Evolutionary conservation across 129 eudicot genomes (phyloP), one percentile per base, ranked within the genome.

Genomic region (Chrysanthemum seticuspe): DNA sequence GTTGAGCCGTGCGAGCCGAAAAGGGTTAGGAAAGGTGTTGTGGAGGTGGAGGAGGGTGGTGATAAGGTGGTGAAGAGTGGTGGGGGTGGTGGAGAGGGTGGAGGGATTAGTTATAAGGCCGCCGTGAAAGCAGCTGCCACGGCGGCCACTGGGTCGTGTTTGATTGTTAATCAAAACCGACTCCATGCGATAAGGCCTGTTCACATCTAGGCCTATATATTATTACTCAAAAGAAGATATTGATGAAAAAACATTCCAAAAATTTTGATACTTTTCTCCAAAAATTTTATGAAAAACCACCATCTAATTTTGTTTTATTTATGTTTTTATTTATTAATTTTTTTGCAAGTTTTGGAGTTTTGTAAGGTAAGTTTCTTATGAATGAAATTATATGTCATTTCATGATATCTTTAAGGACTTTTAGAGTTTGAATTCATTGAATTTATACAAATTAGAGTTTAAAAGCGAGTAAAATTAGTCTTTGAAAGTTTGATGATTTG

Each of bases 111-210:
- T 27, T 70, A 45, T 71, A 31, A 45, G 14, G 73, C 31, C 51
- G 47, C 74, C 25, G 83, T 67, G 23, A 79, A 55, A 25, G 74
- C 58, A 21, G 74, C 65, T 53, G 56, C 64, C 29, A 69, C 56
- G 36, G 74, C 59, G 62, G 63, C 73, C 45, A 69, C 56, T 2
- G 69, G 78, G 56, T 29, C 84, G 12, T 69, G 84, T 75, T 74
- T 75, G 80, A 62, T 68, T 55, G 73, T 80, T 18, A 66, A 71
- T 44, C 77, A 63, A 4, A 71, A 78, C 54, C 67, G 45, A 62
- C 72, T 70, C 3, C 59, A 54, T 10, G 66, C 67, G 12, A 63
- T 71, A 15, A 70, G 59, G 66, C 81, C 76, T 4, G 59, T 77
- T 71, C 58, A 71, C 44, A 78, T 78, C 62, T 78, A 78, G 76